phyloP scores from a whole-genome alignment of 176 grass and related monocot species.

The Otatea glauca region DNA sequence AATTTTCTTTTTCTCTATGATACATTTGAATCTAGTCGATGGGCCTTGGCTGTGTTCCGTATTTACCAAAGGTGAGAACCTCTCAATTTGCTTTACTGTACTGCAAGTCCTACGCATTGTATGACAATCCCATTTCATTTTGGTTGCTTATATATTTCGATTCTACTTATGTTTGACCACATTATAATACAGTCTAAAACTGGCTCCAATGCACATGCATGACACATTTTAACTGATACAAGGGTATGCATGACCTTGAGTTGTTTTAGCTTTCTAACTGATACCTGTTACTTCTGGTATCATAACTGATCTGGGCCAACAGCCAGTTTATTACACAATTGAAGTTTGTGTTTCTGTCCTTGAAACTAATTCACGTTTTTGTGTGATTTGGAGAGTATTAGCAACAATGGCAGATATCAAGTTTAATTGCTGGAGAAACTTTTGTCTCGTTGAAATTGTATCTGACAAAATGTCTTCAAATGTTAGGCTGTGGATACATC shows the following conservation, averaged over 20 bases:
- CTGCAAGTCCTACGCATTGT: conserved; percentile 20
- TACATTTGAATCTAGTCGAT: conserved; percentile 72
- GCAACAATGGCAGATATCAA: background rate
- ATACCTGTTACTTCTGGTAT: conserved; percentile 26
- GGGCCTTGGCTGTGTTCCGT: conserved; percentile 97
- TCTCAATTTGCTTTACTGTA: conserved; percentile 24
- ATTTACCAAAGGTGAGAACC: conserved; percentile 89
- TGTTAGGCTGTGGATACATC: background rate
- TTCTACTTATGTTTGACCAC: conserved; percentile 16
- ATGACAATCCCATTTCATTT: background rate
- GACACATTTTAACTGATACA: conserved; percentile 21
- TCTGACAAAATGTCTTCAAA: conserved; percentile 18
- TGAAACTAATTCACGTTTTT: conserved; percentile 9
- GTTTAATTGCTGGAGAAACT: background rate
- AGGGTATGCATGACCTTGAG: conserved; percentile 16
- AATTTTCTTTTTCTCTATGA: conserved; percentile 46
- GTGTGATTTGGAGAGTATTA: background rate
- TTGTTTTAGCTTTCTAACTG: conserved; percentile 26
- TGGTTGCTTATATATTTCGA: background rate
- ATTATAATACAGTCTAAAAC: conserved; percentile 13
- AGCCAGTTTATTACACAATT: conserved; percentile 21
- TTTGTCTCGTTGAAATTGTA: background rate
- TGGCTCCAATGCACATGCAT: background rate
- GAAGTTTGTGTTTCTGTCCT: conserved; percentile 7
- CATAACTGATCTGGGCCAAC: conserved; percentile 16